Conservation (phyloP, 306 rosid genomes). For the Begonia loranthoides region DNA sequence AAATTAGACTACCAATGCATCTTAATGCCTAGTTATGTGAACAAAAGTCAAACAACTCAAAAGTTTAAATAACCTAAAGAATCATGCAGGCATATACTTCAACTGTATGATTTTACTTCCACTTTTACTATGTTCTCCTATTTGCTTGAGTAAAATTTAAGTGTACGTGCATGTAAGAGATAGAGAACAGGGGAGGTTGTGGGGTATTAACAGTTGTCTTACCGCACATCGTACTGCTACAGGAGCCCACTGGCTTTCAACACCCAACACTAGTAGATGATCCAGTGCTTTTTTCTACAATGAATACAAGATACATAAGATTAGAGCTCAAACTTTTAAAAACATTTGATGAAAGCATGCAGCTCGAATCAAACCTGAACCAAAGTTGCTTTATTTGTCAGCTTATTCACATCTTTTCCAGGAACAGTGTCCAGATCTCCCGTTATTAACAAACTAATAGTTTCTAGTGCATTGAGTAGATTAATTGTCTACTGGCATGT, state of each 20-base stretch:
- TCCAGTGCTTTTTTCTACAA: conserved; percentile 73
- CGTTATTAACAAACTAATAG: conserved; percentile 50
- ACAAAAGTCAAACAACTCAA: conserved; percentile 1
- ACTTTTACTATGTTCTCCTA: too few species aligned
- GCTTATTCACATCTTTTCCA: conserved; percentile 62
- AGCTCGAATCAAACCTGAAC: conserved; percentile 51
- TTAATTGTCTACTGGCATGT: conserved; percentile 94
- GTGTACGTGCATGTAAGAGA: too few species aligned
- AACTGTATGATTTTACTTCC: too few species aligned
- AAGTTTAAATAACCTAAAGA: too few species aligned
- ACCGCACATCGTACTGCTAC: conserved; percentile 72
- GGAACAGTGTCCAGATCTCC: conserved; percentile 70
- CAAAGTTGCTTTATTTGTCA: conserved; percentile 57
- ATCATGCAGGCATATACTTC: too few species aligned
- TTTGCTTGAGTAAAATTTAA: too few species aligned
- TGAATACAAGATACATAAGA: conserved; percentile 15
- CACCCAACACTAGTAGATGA: conserved; percentile 66
- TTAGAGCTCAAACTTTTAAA: conserved; percentile 15
- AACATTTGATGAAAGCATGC: conserved; percentile 9
- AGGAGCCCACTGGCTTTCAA: conserved; percentile 96
- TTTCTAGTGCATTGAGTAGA: conserved; percentile 75
- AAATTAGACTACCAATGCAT: conserved; percentile 71
- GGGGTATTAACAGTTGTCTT: conserved; percentile 11
- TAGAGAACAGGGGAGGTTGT: neutral
- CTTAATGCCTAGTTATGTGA: conserved; percentile 47